Base-by-base conservation (phyloP, 2,329 filamentous ascomycete species). In the Thyridium curvatum region DNA sequence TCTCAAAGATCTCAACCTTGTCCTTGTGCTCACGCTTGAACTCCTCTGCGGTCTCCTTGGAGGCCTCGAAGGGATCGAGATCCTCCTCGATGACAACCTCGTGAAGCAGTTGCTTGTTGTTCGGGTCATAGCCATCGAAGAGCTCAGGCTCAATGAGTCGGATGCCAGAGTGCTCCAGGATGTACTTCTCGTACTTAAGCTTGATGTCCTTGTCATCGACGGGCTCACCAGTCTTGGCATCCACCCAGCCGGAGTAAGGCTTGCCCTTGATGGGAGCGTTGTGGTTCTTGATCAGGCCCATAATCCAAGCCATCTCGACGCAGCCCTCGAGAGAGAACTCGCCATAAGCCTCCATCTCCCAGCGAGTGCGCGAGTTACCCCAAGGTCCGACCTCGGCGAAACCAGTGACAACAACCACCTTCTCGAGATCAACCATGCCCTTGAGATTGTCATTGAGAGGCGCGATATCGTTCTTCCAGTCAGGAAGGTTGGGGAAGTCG, bases 271-370 rank as follows among this genome's bases (percentile, higher is more conserved):
- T 79, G 26, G 84, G 82, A 14, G 93, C 93, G 52, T 97, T 97
- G 72, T 95, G 87, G 64, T 98, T 94, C 75, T 91, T 96, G 71
- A 98, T 97, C 43, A 97, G 80, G 57, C 93, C 93, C 91, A 97
- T 98, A 64, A 98, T 88, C 93, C 93, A 98, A 26, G 93, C 90
- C 93, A 98, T 98, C 66, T 98, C 93, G 44, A 98, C 84, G 55
- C 93, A 97, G 21, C 93, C 93, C 64, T 98, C 94, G 12, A 98
- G 79, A 8, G 93, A 97, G 70, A 98, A 98, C 57, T 95, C 79
- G 58, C 93, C 93, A 50, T 90, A 82, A 2, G 93, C 90, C 64
- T 98, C 93, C 91, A 98, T 98, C 71, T 98, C 93, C 93, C 93
- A 98, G 46, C 93, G 82, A 34, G 93, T 98, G 54, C 93, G 82